Conservation (phyloP, 75 land plant species). For the Azolla pinnata region DNA sequence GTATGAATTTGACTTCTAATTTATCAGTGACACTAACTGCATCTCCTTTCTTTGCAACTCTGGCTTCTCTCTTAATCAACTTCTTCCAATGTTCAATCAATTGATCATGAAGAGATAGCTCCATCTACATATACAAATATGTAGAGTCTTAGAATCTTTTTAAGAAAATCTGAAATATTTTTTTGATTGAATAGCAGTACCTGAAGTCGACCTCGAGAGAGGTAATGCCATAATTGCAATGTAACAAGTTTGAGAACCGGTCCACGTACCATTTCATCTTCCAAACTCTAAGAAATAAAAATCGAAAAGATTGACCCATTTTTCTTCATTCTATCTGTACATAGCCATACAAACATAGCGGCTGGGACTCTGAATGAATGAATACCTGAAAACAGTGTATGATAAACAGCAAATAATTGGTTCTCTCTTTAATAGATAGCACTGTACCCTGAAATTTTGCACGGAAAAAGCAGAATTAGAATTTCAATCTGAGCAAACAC, state of each 20-base stretch:
- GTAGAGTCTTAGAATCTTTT: no score
- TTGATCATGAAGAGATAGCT: constrained; percentile 64
- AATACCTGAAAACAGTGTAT: constrained; percentile 96
- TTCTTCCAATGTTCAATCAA: constrained; percentile 71
- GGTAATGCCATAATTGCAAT: constrained; percentile 73
- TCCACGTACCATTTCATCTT: constrained; percentile 84
- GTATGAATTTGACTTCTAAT: constrained; percentile 74
- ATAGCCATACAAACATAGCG: neutral
- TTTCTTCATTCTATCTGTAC: neutral
- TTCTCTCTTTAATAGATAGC: constrained; percentile 72
- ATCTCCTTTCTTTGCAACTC: constrained; percentile 44
- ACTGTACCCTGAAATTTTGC: constrained; percentile 40
- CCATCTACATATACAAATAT: constrained; percentile 54
- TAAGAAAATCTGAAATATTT: no score
- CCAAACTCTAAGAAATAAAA: constrained; percentile 58
- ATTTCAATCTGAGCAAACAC: constrained; percentile 3
- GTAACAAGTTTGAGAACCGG: constrained; percentile 63
- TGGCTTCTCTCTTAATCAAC: constrained; percentile 55
- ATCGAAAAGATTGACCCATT: neutral
- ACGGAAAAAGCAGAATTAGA: neutral
- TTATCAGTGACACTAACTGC: constrained; percentile 31
- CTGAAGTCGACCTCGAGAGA: constrained; percentile 87
- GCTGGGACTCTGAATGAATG: neutral
- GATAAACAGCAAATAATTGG: constrained; percentile 88
- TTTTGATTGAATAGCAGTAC: no score